phyloP scores from a whole-genome alignment of 768 basidiomycete genomes.

The Podaxis rugospora region DNA sequence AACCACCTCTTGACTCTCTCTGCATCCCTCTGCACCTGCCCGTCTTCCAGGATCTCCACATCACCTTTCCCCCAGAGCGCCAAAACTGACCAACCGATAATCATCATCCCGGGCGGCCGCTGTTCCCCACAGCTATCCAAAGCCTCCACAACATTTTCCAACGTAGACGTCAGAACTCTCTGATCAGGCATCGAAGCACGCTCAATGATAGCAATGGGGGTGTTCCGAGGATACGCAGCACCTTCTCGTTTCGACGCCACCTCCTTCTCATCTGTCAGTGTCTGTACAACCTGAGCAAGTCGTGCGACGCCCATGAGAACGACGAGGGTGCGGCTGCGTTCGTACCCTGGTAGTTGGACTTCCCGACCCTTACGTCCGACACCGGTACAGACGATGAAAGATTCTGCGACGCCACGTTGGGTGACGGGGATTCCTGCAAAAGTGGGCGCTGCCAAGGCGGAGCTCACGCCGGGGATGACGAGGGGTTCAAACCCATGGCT shows the following conservation, averaged over 20 bases:
- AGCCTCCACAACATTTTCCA: conserved; percentile 65
- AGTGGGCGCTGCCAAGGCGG: conserved; percentile 84
- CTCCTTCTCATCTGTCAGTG: conserved; percentile 34
- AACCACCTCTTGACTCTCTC: conserved; percentile 59
- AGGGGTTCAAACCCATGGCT: conserved; percentile 77
- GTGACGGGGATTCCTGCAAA: conserved; percentile 93
- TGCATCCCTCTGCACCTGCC: conserved; percentile 33
- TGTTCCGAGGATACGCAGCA: conserved; percentile 60
- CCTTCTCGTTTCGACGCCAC: conserved; percentile 28
- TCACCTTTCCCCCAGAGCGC: conserved; percentile 73
- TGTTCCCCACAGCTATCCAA: conserved; percentile 79
- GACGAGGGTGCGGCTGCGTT: conserved; percentile 73
- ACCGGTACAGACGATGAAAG: conserved; percentile 87
- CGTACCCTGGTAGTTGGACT: conserved; percentile 85
- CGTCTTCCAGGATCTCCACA: conserved; percentile 64
- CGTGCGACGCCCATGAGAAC: conserved; percentile 96
- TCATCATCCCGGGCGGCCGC: conserved; percentile 93
- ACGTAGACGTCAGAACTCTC: conserved; percentile 73
- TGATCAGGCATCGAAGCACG: conserved; percentile 95
- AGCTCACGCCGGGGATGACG: conserved; percentile 86
- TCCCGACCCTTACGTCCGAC: conserved; percentile 84
- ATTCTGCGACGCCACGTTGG: conserved; percentile 91
- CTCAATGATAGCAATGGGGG: conserved; percentile 92
- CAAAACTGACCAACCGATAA: conserved; percentile 89
- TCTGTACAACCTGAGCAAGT: conserved; percentile 63